Percentiles rank a stretch among this genome's conserved stretches.
These are phyloP conservation scores for Neonectria faginata DNA, from an alignment of 2,329 filamentous ascomycete genomes.

Conservation along the genomic window DNA sequence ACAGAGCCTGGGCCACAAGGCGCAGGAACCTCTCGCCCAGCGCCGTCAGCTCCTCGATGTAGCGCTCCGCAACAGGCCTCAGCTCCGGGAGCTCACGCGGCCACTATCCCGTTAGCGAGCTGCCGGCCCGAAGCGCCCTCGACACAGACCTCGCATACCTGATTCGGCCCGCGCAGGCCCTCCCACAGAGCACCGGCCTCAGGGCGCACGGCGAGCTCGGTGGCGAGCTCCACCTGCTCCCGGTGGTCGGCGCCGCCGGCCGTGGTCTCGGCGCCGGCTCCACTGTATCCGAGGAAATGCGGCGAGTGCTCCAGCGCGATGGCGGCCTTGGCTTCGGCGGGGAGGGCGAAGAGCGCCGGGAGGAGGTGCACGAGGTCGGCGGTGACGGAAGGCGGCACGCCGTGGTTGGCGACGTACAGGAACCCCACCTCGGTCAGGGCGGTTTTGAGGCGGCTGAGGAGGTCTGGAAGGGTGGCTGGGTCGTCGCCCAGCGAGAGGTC, in stretches of 20 bases:
- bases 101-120: conserved; percentile 52
- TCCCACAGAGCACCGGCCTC: conserved; percentile 54
- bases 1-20: conserved; percentile 68
- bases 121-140: neutral
- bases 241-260: conserved; percentile 62
- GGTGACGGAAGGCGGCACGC: conserved; percentile 53
- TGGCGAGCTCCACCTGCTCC: conserved; percentile 72
- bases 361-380: conserved; percentile 54
- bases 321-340: conserved; percentile 51
- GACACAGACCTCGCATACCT: conserved; percentile 48
- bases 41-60: conserved; percentile 62
- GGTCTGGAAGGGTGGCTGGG: conserved; percentile 46
- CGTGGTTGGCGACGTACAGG: conserved; percentile 64
- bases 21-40: conserved; percentile 66
- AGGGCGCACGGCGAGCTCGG: conserved; percentile 59
- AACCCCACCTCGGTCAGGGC: conserved; percentile 65
- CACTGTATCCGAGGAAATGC: conserved; percentile 71
- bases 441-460: conserved; percentile 58
- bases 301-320: conserved; percentile 65
- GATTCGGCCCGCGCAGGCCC: conserved; percentile 61
- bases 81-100: conserved; percentile 52
- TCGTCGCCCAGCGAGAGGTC: conserved; percentile 59
- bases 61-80: conserved; percentile 56
- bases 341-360: conserved; percentile 58
- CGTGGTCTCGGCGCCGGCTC: conserved; percentile 66